These are phyloP conservation scores for Tilletia caries DNA, from an alignment of 1,284 basidiomycete genomes.

Conservation along the genomic window DNA sequence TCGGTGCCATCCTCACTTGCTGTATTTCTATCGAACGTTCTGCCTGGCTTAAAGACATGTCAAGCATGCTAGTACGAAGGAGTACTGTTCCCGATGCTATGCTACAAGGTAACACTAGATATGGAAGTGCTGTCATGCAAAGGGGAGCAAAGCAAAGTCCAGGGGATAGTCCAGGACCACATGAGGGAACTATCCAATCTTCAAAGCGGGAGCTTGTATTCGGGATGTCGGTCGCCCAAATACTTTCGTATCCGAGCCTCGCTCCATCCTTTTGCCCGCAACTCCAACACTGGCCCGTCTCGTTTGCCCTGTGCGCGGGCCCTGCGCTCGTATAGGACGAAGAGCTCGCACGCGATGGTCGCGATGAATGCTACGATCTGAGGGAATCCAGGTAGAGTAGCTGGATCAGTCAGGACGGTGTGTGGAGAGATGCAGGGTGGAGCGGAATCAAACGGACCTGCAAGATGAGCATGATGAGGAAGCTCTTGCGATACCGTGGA, in stretches of 20 bases:
- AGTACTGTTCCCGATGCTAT: too few relatives aligned
- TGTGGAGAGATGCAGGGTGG: not conserved
- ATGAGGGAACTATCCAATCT: too few relatives aligned
- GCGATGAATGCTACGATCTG: constrained; percentile 24
- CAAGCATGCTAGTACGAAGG: too few relatives aligned
- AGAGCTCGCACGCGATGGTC: constrained; percentile 31
- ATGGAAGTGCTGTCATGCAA: too few relatives aligned
- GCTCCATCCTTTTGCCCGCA: constrained; percentile 26
- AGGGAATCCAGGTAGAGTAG: not conserved
- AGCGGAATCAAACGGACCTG: not conserved
- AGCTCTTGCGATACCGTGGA: constrained; percentile 31
- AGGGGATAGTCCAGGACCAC: too few relatives aligned
- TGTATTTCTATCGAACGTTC: too few relatives aligned
- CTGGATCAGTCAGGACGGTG: not conserved
- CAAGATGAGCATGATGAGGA: constrained; percentile 37
- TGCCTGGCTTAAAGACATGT: too few relatives aligned
- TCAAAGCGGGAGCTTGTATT: constrained; percentile 22
- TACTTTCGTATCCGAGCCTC: constrained; percentile 36
- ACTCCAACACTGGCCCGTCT: constrained; percentile 30
- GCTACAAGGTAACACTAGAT: too few relatives aligned
- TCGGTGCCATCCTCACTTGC: too few relatives aligned
- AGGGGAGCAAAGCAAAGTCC: too few relatives aligned
- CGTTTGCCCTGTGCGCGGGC: constrained; percentile 32
- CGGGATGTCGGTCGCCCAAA: constrained; percentile 44
- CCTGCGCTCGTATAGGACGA: constrained; percentile 34